Conservation (phyloP, 202 grass and related monocot genomes). For the Bolboschoenoplectus hybrid region DNA sequence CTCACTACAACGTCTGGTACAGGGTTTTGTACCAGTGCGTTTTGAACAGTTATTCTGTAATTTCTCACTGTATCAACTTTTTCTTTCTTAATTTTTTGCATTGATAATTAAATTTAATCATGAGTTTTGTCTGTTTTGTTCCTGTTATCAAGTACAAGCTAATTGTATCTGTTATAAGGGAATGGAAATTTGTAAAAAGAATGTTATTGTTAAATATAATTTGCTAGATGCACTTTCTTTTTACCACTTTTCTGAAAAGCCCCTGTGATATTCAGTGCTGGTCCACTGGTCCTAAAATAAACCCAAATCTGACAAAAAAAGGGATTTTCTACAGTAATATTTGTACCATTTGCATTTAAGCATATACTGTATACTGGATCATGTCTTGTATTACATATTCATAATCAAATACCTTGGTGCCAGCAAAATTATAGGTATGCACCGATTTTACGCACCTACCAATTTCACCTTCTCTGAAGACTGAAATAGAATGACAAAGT, state of each 20-base stretch:
- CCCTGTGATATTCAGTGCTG: background rate
- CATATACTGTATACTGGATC: background rate
- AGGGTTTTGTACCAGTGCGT: slow-evolving; percentile 62
- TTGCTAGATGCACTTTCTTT: background rate
- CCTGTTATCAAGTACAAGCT: slow-evolving; percentile 16
- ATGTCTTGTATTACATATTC: background rate
- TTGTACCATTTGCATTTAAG: background rate
- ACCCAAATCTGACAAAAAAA: slow-evolving; percentile 25
- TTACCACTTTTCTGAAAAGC: background rate
- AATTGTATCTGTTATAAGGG: slow-evolving; percentile 8
- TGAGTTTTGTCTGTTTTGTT: slow-evolving; percentile 8
- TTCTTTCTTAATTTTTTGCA: slow-evolving; percentile 9
- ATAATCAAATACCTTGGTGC: background rate
- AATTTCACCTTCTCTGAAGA: background rate
- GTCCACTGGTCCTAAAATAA: background rate
- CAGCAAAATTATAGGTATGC: no score
- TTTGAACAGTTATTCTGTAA: slow-evolving; percentile 45
- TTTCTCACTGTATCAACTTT: background rate
- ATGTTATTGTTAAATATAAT: slow-evolving; percentile 20
- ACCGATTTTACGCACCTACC: background rate
- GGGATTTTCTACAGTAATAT: background rate
- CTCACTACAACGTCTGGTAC: slow-evolving; percentile 55
- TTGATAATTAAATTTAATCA: slow-evolving; percentile 24
- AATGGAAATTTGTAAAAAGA: slow-evolving; percentile 29
- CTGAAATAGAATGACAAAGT: background rate